Percentiles rank a stretch among this genome's conserved stretches.
Conservation (phyloP, 2,329 filamentous ascomycete genomes). For the Aspergillus terreus region DNA sequence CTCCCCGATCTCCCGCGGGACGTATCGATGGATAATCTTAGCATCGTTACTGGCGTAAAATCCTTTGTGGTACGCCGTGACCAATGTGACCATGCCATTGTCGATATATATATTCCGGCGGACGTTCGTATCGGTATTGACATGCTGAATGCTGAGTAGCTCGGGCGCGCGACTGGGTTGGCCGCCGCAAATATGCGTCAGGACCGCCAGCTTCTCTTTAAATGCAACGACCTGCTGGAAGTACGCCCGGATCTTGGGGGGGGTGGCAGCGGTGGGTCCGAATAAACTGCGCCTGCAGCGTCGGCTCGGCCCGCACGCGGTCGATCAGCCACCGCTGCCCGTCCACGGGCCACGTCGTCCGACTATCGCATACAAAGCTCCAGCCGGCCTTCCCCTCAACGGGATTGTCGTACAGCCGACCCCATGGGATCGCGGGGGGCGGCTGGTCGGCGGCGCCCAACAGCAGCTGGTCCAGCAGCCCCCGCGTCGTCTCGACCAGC, state of each 20-base stretch:
- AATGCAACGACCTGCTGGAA: background rate
- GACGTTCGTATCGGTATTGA: background rate
- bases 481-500: background rate
- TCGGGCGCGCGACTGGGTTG: background rate
- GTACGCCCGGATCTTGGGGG: background rate
- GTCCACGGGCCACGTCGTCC: conserved; percentile 1
- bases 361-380: conserved; percentile 3
- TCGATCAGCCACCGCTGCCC: background rate
- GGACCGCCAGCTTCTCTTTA: background rate
- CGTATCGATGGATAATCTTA: conserved; percentile 5
- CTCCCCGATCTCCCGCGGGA: background rate
- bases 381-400: background rate
- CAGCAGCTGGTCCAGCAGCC: too few species aligned
- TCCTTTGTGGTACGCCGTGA: conserved; percentile 3
- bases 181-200: background rate
- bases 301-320: background rate
- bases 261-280: background rate
- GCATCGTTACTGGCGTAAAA: conserved; percentile 5
- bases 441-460: background rate
- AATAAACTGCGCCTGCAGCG: background rate
- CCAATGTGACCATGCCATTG: background rate
- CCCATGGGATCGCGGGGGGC: background rate
- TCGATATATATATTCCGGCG: conserved; percentile 7
- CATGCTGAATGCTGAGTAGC: background rate
- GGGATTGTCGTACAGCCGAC: background rate